Evolutionary conservation across 345 rosid genomes (phyloP), one percentile per base, ranked within the genome.

Genomic region (Clausena lansium): DNA sequence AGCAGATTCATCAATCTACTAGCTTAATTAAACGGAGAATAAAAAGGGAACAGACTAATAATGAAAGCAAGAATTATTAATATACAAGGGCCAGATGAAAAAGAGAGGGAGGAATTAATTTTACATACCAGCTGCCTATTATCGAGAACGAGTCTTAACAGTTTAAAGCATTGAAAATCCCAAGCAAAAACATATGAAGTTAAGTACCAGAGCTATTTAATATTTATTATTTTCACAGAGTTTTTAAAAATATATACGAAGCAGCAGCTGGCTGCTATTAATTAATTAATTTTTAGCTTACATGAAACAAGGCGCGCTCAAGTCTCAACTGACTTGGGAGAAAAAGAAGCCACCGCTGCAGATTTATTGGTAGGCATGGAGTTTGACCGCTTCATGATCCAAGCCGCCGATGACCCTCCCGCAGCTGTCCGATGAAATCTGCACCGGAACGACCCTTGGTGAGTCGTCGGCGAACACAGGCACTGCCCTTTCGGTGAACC

Each of bases 381-480:
- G 9, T 88, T 86, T 1, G 93, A 90, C 59, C 91, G 81, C 76
- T 86, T 91, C 85, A 83, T 88, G 81, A 76, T 73, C 84, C 83
- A 81, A 14, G 85, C 80, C 14, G 85, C 80, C 10, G 87, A 78
- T 9, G 90, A 78, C 1, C 60, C 36, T 0, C 57, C 36, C 0
- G 88, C 64, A 4, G 69, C 70, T 1, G 61, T 30, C 2, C 95
- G 88, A 70, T 91, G 93, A 39, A 86, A 81, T 76, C 85, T 84
- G 86, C 95, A 91, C 55, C 95, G 85, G 74, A 91, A 91, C 6
- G 95, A 91, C 35, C 95, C 95, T 70, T 78, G 80, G 74, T 91
- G 95, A 0, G 93, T 91, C 0, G 92, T 91, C 6, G 93, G 95
- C 0, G 95, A 91, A 83, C 95, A 91, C 71, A 91, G 36, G 74